Base-by-base conservation (phyloP, 371 early-diverging fungal genomes). In the Mortierella sp. region DNA sequence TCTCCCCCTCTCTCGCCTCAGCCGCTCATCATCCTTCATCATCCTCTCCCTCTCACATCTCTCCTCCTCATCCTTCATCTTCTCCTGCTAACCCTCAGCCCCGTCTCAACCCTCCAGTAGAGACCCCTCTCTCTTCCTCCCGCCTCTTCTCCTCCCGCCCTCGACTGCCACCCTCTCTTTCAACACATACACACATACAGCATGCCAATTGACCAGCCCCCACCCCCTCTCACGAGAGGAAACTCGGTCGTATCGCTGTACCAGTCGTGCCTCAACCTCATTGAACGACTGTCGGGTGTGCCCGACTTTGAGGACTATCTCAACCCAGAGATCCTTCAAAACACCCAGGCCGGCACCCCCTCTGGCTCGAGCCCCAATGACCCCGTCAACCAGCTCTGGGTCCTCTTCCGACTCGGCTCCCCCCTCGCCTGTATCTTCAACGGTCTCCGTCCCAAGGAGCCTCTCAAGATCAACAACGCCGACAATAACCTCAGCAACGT, bases 341-440 rank as follows among this genome's bases (percentile, higher is more conserved):
- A 78, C 76, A 72, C 74, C 86, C 78, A 89, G 80, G 76, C 83
- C 71, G 69, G 89, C 34, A 71, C 76, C 67, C 83, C 91, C 5
- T 72, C 85, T 26, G 79, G 76, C 24, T 79, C 80, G 31, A 88
- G 77, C 64, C 82, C 83, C 72, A 81, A 87, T 57, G 96, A 98
- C 86, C 98, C 98, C 16, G 91, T 98, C 44, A 91, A 93, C 55
- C 93, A 96, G 67, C 91, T 99, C 34, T 98, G 97, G 95, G 88
- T 90, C 40, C 94, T 96, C 71, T 96, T 97, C 88, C 95, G 98
- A n/a, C 93, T 96, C 69, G 99, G 98, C 14, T 93, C 93, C 21
- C 95, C 97, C 31, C 90, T 99, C 44, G 80, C 83, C 69, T 89
- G 74, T 74, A 87, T 86, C 89, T 83, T 82, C 89, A 77, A 87